A percentile compares a stretch with the other conserved stretches of the same genome.
These are phyloP conservation scores for Pythium pyrilobum DNA, from an alignment of 352 stramenopile genomes.

Conservation along the genomic window DNA sequence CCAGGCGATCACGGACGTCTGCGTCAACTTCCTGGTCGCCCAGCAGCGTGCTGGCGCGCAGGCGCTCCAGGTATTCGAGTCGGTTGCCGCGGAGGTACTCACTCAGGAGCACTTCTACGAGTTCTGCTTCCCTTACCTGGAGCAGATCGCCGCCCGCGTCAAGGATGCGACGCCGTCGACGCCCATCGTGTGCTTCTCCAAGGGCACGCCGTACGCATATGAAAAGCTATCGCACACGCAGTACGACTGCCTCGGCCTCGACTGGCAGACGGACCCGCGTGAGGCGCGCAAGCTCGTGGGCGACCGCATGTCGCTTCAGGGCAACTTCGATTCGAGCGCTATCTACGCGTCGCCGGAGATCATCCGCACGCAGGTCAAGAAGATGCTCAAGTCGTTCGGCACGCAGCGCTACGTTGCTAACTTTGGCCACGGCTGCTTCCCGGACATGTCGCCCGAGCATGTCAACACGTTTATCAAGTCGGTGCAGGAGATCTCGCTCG, in stretches of 20 bases:
- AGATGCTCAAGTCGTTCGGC: slow-evolving; percentile 94
- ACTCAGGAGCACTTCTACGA: slow-evolving; percentile 94
- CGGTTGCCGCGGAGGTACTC: slow-evolving; percentile 92
- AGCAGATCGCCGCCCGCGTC: slow-evolving; percentile 71
- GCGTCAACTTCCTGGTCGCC: slow-evolving; percentile 94
- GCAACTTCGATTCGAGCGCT: slow-evolving; percentile 90
- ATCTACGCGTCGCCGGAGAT: slow-evolving; percentile 84
- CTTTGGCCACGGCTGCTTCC: slow-evolving; percentile 96
- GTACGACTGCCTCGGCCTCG: slow-evolving; percentile 95
- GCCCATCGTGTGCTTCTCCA: slow-evolving; percentile 83
- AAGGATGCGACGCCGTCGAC: slow-evolving; percentile 61
- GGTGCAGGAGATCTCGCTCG: slow-evolving; percentile 92
- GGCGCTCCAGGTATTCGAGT: slow-evolving; percentile 97
- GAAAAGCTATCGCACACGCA: slow-evolving; percentile 64
- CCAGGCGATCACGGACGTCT: slow-evolving; percentile 92
- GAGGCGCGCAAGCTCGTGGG: slow-evolving; percentile 76
- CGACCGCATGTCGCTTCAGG: slow-evolving; percentile 79
- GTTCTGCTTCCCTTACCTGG: slow-evolving; percentile 92
- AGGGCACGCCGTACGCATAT: slow-evolving; percentile 80
- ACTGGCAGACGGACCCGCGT: slow-evolving; percentile 92
- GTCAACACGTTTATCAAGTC: slow-evolving; percentile 95
- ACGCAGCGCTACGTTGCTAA: slow-evolving; percentile 97
- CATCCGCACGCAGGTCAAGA: slow-evolving; percentile 84
- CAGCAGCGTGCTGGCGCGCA: slow-evolving; percentile 93
- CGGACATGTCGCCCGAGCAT: slow-evolving; percentile 92